Conservation (phyloP, 1,284 basidiomycete species). For the Trichosporon faecale region DNA sequence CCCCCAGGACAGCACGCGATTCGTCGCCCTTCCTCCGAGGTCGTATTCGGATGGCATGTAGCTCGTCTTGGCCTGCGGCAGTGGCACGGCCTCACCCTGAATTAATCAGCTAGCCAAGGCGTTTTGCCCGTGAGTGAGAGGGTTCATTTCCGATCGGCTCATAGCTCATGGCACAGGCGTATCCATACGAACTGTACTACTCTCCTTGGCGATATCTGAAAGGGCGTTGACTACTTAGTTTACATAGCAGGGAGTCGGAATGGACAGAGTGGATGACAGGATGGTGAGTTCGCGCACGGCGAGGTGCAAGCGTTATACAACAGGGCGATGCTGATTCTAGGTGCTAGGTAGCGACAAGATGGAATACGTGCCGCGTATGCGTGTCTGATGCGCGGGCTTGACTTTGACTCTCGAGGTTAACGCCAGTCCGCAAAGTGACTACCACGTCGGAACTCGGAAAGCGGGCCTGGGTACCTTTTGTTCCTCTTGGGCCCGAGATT, state of each 20-base stretch:
- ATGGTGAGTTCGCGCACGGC: neutral
- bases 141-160: neutral
- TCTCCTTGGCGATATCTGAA: neutral
- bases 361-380: neutral
- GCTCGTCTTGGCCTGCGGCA: neutral
- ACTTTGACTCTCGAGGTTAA: neutral
- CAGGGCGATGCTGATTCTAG: neutral
- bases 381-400: neutral
- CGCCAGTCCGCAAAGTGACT: neutral
- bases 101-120: neutral
- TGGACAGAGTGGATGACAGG: neutral
- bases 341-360: neutral
- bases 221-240: neutral
- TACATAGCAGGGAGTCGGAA: neutral
- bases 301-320: neutral
- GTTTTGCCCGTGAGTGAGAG: neutral
- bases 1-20: neutral
- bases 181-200: neutral
- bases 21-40: neutral
- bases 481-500: neutral
- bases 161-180: neutral
- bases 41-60: neutral
- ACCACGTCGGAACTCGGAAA: neutral
- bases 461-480: neutral
- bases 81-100: neutral